These are phyloP conservation scores for Brettanomyces nanus DNA, from an alignment of 805 yeast species.

Conservation along the genomic window DNA sequence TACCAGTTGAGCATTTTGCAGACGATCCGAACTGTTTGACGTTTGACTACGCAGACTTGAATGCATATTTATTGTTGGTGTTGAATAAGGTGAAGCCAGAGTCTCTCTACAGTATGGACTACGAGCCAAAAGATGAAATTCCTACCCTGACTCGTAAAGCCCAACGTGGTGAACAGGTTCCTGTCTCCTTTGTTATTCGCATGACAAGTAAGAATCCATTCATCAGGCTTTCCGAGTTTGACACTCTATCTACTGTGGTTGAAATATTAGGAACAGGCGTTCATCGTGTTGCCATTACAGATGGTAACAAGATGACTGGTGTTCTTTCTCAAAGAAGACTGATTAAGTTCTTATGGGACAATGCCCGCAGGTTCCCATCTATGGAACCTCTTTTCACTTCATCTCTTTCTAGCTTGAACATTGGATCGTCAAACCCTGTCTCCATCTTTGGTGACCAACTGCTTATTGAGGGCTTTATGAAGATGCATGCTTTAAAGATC, in stretches of 20 bases:
- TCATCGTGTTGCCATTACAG: conserved; percentile 78
- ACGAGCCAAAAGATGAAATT: conserved; percentile 31
- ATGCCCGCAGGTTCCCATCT: conserved; percentile 77
- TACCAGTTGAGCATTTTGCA: conserved; percentile 62
- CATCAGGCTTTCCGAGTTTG: conserved; percentile 62
- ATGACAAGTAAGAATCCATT: conserved; percentile 86
- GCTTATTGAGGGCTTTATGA: conserved; percentile 75
- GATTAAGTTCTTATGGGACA: conserved; percentile 82
- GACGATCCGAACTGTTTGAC: conserved; percentile 66
- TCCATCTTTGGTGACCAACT: conserved; percentile 82
- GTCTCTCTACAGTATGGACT: conserved; percentile 28
- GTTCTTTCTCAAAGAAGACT: conserved; percentile 86
- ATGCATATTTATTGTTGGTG: conserved; percentile 76
- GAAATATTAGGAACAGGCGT: conserved; percentile 92
- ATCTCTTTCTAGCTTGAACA: conserved; percentile 61
- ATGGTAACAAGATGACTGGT: conserved; percentile 58
- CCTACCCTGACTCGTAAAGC: conserved; percentile 47
- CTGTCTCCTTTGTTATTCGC: conserved; percentile 80
- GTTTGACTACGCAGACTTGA: conserved; percentile 87
- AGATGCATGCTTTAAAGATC: conserved; percentile 78
- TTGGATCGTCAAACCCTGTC: conserved; percentile 67
- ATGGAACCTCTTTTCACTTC: conserved; percentile 68
- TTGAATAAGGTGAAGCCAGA: conserved; percentile 53
- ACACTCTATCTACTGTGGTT: conserved; percentile 64
- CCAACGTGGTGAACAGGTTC: conserved; percentile 81